A percentile compares a stretch with the other conserved stretches of the same genome.
phyloP scores from a whole-genome alignment of 257 asterid species.

The Primulina tabacum region DNA sequence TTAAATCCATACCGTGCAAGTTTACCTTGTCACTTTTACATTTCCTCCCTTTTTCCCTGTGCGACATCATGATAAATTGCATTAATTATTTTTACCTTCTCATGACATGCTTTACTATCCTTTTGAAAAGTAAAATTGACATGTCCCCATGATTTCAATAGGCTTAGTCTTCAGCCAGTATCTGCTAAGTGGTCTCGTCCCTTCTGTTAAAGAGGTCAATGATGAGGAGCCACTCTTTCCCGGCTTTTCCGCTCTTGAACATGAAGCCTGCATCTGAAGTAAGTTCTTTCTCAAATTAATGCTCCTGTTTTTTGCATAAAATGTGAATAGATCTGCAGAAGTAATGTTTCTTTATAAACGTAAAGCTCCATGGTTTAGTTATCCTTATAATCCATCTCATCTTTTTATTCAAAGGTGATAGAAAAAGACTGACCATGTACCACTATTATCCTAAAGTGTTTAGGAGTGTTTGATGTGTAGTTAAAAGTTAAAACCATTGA shows the following conservation, averaged over 20 bases:
- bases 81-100: conserved; percentile 1
- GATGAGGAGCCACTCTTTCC: conserved; percentile 90
- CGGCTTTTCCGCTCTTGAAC: conserved; percentile 61
- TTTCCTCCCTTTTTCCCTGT: not conserved
- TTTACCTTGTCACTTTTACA: conserved; percentile 33
- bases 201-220: conserved; percentile 92
- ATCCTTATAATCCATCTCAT: not conserved
- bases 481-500: too few species aligned
- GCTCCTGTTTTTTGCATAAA: conserved; percentile 16
- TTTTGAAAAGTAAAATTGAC: conserved; percentile 14
- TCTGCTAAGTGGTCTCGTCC: conserved; percentile 90
- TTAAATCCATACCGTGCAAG: conserved; percentile 98
- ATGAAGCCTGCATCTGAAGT: conserved; percentile 63
- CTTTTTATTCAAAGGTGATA: conserved; percentile 2
- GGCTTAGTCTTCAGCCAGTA: conserved; percentile 94
- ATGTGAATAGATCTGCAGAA: conserved; percentile 19
- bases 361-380: conserved; percentile 7
- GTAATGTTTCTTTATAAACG: not conserved
- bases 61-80: conserved; percentile 4
- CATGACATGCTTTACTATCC: conserved; percentile 15
- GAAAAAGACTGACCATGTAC: conserved; percentile 3
- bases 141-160: conserved; percentile 30
- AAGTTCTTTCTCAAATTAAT: conserved; percentile 17
- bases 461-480: not conserved
- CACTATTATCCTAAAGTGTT: not conserved